Evolutionary conservation across 345 rosid species (phyloP).

Genomic region (Kernera saxatilis): DNA sequence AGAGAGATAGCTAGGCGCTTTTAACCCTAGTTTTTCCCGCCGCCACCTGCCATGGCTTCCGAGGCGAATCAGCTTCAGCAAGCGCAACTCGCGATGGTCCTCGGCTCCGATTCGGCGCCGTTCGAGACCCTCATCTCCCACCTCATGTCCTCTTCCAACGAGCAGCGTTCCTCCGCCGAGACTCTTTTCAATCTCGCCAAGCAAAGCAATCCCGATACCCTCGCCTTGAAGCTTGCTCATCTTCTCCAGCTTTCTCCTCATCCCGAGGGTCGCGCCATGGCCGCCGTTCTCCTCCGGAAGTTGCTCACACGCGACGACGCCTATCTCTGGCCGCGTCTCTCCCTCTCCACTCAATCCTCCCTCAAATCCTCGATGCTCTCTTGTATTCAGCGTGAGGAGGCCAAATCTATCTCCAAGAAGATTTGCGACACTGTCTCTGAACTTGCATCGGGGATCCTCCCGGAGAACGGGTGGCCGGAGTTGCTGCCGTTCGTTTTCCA

Average conservation of each 20-base stretch:
- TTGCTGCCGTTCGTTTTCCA: slow-evolving; percentile 89
- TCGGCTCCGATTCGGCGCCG: slow-evolving; percentile 77
- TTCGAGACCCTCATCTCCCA: slow-evolving; percentile 82
- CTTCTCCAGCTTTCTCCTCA: slow-evolving; percentile 72
- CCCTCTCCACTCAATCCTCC: slow-evolving; percentile 64
- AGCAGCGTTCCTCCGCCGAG: slow-evolving; percentile 89
- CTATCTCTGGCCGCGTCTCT: slow-evolving; percentile 83
- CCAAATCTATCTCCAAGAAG: slow-evolving; percentile 79
- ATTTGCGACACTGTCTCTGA: slow-evolving; percentile 92
- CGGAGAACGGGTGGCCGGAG: slow-evolving; percentile 96
- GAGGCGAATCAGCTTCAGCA: slow-evolving; percentile 74
- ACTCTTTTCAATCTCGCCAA: slow-evolving; percentile 81
- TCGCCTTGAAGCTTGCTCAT: slow-evolving; percentile 76
- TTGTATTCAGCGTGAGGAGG: slow-evolving; percentile 71
- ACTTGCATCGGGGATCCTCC: slow-evolving; percentile 81
- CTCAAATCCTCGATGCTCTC: slow-evolving; percentile 69
- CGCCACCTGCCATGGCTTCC: slow-evolving; percentile 59
- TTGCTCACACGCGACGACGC: slow-evolving; percentile 85
- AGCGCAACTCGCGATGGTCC: slow-evolving; percentile 69
- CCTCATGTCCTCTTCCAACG: slow-evolving; percentile 94
- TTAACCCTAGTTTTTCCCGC: slow-evolving; percentile 34
- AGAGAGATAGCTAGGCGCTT: slow-evolving; percentile 16
- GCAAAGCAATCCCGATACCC: slow-evolving; percentile 78
- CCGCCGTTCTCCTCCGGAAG: slow-evolving; percentile 93
- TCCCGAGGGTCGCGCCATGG: slow-evolving; percentile 85